Conservation (phyloP, 805 yeast species). For the Lipomyces yamanashiensis region DNA sequence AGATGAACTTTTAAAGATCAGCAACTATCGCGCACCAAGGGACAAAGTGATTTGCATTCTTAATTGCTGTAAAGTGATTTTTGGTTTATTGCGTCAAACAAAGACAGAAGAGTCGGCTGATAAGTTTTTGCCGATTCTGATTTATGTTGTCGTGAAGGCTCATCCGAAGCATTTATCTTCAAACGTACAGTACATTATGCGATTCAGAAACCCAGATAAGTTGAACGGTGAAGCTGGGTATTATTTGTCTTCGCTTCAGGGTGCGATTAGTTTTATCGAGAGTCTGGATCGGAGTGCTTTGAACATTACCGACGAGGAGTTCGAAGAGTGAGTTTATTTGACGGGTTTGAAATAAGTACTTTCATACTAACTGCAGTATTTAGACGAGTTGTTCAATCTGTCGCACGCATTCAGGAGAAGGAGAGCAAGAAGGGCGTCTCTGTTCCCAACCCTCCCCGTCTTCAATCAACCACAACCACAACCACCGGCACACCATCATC, state of each 20-base stretch:
- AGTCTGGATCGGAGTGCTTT: conserved; percentile 61
- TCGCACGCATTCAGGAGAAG: conserved; percentile 52
- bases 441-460: conserved; percentile 15
- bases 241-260: conserved; percentile 86
- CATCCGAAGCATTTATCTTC: conserved; percentile 69
- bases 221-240: conserved; percentile 88
- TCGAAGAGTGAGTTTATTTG: conserved; percentile 46
- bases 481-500: conserved; percentile 1
- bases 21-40: conserved; percentile 86
- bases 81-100: conserved; percentile 76
- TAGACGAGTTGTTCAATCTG: conserved; percentile 46
- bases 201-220: conserved; percentile 77
- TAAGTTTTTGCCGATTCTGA: conserved; percentile 85
- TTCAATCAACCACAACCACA: background rate
- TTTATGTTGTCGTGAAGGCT: conserved; percentile 75
- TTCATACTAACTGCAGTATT: background rate
- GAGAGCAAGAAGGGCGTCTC: conserved; percentile 34
- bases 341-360: background rate
- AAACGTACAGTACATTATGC: conserved; percentile 81
- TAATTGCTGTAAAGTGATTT: conserved; percentile 90
- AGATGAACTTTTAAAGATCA: conserved; percentile 75
- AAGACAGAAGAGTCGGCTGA: conserved; percentile 86
- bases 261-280: conserved; percentile 81
- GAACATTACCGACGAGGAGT: conserved; percentile 66
- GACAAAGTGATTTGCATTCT: conserved; percentile 90